phyloP scores from a whole-genome alignment of 2,329 filamentous ascomycete species.

The Apiospora rasikravindrae region DNA sequence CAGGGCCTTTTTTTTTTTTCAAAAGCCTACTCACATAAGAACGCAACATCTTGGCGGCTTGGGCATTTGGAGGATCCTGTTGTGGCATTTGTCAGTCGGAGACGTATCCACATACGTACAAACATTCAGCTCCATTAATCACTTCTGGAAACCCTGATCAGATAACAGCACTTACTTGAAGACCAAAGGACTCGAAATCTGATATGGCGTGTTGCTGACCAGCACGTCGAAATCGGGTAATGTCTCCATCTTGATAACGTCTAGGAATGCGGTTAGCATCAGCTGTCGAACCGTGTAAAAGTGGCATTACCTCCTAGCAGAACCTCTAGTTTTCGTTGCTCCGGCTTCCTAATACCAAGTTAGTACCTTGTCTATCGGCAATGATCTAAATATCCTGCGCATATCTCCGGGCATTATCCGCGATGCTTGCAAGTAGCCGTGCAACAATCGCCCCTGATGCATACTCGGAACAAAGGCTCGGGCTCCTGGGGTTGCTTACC shows the following conservation, averaged over 20 bases:
- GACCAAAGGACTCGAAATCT: slow-evolving; percentile 89
- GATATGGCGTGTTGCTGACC: slow-evolving; percentile 71
- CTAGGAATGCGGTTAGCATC: neutral
- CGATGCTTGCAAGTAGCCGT: neutral
- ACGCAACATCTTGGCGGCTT: slow-evolving; percentile 66
- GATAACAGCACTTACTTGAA: slow-evolving; percentile 77
- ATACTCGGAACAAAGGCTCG: neutral
- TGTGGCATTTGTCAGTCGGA: neutral
- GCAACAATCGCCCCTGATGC: neutral
- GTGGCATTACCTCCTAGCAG: slow-evolving; percentile 64
- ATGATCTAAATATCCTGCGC: neutral
- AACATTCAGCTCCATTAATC: neutral
- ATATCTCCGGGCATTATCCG: neutral
- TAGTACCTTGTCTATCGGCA: neutral
- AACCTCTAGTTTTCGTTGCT: slow-evolving; percentile 84
- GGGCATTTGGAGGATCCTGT: slow-evolving; percentile 51
- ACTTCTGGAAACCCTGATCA: neutral
- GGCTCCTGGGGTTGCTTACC: slow-evolving; percentile 37
- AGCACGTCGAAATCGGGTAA: slow-evolving; percentile 78
- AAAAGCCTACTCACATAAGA: slow-evolving; percentile 56
- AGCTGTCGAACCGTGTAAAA: slow-evolving; percentile 53
- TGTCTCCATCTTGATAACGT: slow-evolving; percentile 74
- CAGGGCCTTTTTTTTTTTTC: too few relatives aligned
- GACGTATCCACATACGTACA: neutral
- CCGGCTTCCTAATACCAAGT: slow-evolving; percentile 58